Evolutionary conservation across 108 stramenopile genomes (phyloP).

Genomic region (Skeletonema potamos): DNA sequence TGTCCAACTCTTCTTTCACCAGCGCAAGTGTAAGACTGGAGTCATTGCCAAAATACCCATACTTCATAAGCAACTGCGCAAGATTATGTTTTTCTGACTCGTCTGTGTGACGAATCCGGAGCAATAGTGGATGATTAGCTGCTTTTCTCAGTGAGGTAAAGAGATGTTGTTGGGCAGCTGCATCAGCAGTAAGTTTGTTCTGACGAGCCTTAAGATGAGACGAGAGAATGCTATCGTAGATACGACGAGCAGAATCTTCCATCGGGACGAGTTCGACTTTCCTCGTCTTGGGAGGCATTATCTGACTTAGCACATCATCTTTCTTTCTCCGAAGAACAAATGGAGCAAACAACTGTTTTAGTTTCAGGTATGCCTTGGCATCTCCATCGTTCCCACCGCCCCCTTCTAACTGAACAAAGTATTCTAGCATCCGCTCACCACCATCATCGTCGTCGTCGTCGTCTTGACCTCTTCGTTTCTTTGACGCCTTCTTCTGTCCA

Average conservation of each 20-base stretch:
- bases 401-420: constrained; percentile 71
- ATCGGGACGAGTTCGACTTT: constrained; percentile 40
- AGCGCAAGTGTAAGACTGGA: constrained; percentile 66
- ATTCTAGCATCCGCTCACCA: constrained; percentile 75
- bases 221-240: constrained; percentile 39
- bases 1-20: constrained; percentile 78
- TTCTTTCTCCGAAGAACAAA: constrained; percentile 93
- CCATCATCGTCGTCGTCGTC: constrained; percentile 56
- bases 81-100: constrained; percentile 56
- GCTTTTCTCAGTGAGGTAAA: constrained; percentile 96
- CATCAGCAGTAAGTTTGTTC: constrained; percentile 21
- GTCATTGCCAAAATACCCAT: constrained; percentile 78
- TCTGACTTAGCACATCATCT: constrained; percentile 76
- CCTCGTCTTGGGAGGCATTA: constrained; percentile 72
- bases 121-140: constrained; percentile 93
- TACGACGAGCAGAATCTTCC: constrained; percentile 20
- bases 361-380: constrained; percentile 60
- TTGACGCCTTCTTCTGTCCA: constrained; percentile 28
- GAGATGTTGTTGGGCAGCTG: constrained; percentile 71
- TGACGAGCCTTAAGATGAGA: constrained; percentile 29
- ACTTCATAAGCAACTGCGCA: constrained; percentile 48
- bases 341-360: constrained; percentile 88
- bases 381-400: constrained; percentile 32
- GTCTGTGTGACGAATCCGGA: constrained; percentile 74
- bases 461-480: constrained; percentile 46